Evolutionary conservation across 2,329 filamentous ascomycete species (phyloP).

Genomic region (Chlorencoelia australis): DNA sequence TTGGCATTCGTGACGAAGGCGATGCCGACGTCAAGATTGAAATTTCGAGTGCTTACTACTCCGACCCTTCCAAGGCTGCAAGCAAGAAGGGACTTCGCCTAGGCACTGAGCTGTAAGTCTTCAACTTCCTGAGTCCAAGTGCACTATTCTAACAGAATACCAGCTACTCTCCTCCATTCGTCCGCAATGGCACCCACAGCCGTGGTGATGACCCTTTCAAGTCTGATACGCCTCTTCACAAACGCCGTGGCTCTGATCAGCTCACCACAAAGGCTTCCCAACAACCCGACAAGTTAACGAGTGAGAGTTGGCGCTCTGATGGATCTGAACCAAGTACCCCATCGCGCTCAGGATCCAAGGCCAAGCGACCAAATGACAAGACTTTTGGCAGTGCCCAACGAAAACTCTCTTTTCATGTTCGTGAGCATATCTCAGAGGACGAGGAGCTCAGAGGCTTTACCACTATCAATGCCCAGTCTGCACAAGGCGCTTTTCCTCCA

Average conservation of each 20-base stretch:
- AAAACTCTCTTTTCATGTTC: slow-evolving; percentile 9
- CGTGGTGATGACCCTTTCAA: slow-evolving; percentile 19
- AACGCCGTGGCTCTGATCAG: slow-evolving; percentile 9
- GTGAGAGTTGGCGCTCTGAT: slow-evolving; percentile 22
- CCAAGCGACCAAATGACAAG: slow-evolving; percentile 1
- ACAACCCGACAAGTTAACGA: slow-evolving; percentile 13
- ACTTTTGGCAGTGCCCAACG: slow-evolving; percentile 9
- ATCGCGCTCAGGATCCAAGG: slow-evolving; percentile 4
- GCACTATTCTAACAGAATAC: slow-evolving; percentile 4
- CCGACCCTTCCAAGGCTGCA: slow-evolving; percentile 5
- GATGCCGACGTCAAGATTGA: slow-evolving; percentile 9
- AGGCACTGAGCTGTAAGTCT: slow-evolving; percentile 15
- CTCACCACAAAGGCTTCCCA: slow-evolving; percentile 17
- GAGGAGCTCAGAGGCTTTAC: slow-evolving; percentile 5
- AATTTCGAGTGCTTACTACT: slow-evolving; percentile 11
- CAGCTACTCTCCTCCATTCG: slow-evolving; percentile 24
- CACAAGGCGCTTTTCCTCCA: slow-evolving; percentile 31
- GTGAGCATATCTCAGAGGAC: slow-evolving; percentile 10
- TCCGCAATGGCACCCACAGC: slow-evolving; percentile 17
- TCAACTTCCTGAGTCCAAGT: not conserved
- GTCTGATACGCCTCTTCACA: slow-evolving; percentile 9
- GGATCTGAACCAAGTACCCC: slow-evolving; percentile 15
- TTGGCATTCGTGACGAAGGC: slow-evolving; percentile 12
- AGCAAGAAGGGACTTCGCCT: slow-evolving; percentile 9
- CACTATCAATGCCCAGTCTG: slow-evolving; percentile 18